Evolutionary conservation across 352 stramenopile genomes (phyloP).

Genomic region (Phytopythium cucurbitacearum): DNA sequence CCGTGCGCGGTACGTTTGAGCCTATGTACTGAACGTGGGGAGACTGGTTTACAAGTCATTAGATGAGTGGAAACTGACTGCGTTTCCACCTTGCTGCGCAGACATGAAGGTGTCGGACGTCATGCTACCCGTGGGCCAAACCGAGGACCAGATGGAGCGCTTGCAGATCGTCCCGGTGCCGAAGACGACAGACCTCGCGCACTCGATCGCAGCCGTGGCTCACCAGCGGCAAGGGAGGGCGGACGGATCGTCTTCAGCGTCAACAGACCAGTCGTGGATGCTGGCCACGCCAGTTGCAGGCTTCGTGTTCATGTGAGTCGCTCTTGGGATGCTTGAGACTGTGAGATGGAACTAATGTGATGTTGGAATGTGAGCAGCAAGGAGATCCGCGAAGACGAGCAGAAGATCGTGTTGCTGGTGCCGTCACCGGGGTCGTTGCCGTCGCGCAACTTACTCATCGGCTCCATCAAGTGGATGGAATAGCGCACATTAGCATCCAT

Average conservation of each 20-base stretch:
- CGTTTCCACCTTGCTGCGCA: slow-evolving; percentile 3
- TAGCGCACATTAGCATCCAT: slow-evolving; percentile 7
- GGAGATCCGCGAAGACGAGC: slow-evolving; percentile 67
- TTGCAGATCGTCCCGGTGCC: slow-evolving; percentile 68
- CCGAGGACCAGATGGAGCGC: slow-evolving; percentile 58
- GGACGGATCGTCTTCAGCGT: slow-evolving; percentile 33
- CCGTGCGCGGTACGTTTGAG: slow-evolving; percentile 45
- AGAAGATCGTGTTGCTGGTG: slow-evolving; percentile 81
- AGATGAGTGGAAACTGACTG: neutral
- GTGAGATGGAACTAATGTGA: neutral
- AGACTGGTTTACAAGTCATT: no score
- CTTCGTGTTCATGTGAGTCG: slow-evolving; percentile 82
- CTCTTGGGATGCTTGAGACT: neutral
- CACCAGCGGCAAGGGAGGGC: slow-evolving; percentile 30
- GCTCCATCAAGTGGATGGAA: slow-evolving; percentile 87
- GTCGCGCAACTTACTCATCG: slow-evolving; percentile 73
- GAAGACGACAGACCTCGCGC: slow-evolving; percentile 63
- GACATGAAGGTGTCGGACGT: slow-evolving; percentile 85
- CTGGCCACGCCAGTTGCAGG: slow-evolving; percentile 56
- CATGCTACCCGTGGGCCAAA: slow-evolving; percentile 83
- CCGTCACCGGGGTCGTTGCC: slow-evolving; percentile 73
- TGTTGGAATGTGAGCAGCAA: slow-evolving; percentile 34
- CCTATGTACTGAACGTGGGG: no score
- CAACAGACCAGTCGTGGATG: slow-evolving; percentile 56
- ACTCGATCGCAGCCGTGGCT: slow-evolving; percentile 71